Base-by-base conservation (phyloP, 805 yeast genomes). In the Yarrowia alimentaria region DNA sequence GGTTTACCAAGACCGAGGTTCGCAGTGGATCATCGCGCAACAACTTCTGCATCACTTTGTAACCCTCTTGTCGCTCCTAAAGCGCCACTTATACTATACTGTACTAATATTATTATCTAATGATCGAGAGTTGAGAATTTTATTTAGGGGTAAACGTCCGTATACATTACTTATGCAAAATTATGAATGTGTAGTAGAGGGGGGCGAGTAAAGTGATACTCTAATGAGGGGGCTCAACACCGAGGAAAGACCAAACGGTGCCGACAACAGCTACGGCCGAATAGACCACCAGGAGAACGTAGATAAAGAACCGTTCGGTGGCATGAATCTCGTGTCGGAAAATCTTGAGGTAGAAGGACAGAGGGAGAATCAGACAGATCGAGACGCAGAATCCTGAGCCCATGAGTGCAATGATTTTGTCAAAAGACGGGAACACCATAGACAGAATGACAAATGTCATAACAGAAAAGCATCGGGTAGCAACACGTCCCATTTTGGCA, bases 371-470 rank as follows among this genome's bases (percentile, higher is more conserved):
- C 50, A 88, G 70, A 64, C 96, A 89, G 26, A 88, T 79, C 3
- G 81, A 70, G 64, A 86, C 84, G 58, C 95, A 86, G 47, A 89
- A 72, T 1, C 87, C 80, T 5, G 91, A 78, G 6, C 96, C 96
- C 57, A 87, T 65, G 37, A 89, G 77, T 6, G 95, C 86, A 66
- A 89, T 82, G 48, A 89, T 74, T 58, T 78, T 78, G 60, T 88
- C 96, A 63, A 89, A 89, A 50, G 80, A 83, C 3, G 93, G 91
- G 62, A 86, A 75, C 12, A 79, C 45, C 21, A 84, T 73, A 0
- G 94, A 80, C 43, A 83, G 66, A 4, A 69, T 53, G 17, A 85
- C 81, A 52, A 85, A 77, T 4, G 74, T 45, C 0, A 74, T 64
- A 60, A 84, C 83, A n/a, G 85, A 80, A 0, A 65, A 26, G 5